Percentiles rank a stretch among this genome's conserved stretches.
phyloP scores from a whole-genome alignment of 306 rosid species.

The Cicer pinnatifidum region DNA sequence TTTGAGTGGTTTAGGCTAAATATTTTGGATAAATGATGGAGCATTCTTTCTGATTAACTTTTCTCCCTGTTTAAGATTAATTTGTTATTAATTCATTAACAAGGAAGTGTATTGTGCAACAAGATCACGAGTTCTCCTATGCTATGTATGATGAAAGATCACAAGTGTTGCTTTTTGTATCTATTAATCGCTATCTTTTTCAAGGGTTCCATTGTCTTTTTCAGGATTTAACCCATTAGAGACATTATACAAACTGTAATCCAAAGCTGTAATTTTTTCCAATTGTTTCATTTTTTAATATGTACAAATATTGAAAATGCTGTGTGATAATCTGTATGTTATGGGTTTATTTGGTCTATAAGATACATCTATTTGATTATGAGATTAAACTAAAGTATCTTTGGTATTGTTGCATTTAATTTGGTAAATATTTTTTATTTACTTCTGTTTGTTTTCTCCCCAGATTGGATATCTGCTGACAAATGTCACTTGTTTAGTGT shows the following conservation, averaged over 20 bases:
- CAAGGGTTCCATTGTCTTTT: not conserved
- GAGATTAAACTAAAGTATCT: slow-evolving; percentile 29
- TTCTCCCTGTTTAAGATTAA: not conserved
- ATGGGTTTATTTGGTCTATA: not conserved
- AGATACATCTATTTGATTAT: slow-evolving; percentile 6
- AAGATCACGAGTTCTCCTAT: slow-evolving; percentile 1
- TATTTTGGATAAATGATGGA: not conserved
- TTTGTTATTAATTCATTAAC: not conserved
- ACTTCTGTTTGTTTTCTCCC: slow-evolving; percentile 21
- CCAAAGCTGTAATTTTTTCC: not conserved
- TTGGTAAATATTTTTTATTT: slow-evolving; percentile 30
- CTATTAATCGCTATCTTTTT: not conserved
- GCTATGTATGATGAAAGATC: not conserved
- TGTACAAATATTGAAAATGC: slow-evolving; percentile 10
- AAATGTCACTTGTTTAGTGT: slow-evolving; percentile 32
- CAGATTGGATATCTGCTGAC: slow-evolving; percentile 64
- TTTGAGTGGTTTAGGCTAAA: not conserved
- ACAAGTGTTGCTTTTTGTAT: not conserved
- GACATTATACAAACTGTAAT: not conserved
- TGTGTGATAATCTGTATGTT: not conserved
- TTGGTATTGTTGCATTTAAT: slow-evolving; percentile 24
- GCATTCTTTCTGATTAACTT: not conserved
- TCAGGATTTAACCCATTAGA: slow-evolving; percentile 1
- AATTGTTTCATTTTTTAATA: not conserved
- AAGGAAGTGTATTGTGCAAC: slow-evolving; percentile 8